Conservation (phyloP, 1,284 basidiomycete genomes). For the Ustilago esculenta region DNA sequence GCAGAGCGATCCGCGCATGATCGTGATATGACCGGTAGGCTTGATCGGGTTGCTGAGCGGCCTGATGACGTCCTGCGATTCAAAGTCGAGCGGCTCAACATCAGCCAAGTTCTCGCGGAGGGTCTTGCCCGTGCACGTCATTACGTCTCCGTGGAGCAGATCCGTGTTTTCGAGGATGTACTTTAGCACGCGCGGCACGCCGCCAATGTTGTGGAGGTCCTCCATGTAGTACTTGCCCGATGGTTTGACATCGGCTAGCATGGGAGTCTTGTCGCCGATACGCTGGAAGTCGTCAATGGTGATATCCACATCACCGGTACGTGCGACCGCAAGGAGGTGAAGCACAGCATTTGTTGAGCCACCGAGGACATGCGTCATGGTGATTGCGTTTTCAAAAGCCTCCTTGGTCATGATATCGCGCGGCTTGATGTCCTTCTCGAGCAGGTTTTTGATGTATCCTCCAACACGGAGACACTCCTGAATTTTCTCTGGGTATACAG, state of each 20-base stretch:
- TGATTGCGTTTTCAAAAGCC: constrained; percentile 94
- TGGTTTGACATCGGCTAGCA: constrained; percentile 88
- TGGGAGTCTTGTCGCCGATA: constrained; percentile 81
- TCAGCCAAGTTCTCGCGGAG: constrained; percentile 87
- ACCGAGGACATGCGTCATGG: constrained; percentile 72
- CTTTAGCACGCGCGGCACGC: constrained; percentile 71
- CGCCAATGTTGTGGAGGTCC: constrained; percentile 77
- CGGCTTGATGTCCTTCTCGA: constrained; percentile 88
- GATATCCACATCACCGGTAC: constrained; percentile 83
- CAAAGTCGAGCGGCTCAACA: constrained; percentile 76
- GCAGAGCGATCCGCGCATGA: constrained; percentile 88
- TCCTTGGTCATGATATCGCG: constrained; percentile 93
- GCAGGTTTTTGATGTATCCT: constrained; percentile 80
- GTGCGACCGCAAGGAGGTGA: constrained; percentile 88
- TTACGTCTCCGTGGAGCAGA: constrained; percentile 79
- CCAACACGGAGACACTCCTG: constrained; percentile 87
- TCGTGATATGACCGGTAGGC: constrained; percentile 84
- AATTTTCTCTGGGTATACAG: constrained; percentile 80
- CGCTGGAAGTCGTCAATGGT: constrained; percentile 78
- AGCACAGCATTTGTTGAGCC: constrained; percentile 94
- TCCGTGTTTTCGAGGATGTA: constrained; percentile 80
- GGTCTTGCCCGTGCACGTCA: constrained; percentile 87
- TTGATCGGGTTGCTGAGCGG: constrained; percentile 88
- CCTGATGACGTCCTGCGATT: constrained; percentile 77
- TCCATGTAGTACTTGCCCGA: constrained; percentile 76